Evolutionary conservation across 2,329 filamentous ascomycete species (phyloP), one percentile per base, ranked within the genome.

Genomic region (Annulohypoxylon truncatum): DNA sequence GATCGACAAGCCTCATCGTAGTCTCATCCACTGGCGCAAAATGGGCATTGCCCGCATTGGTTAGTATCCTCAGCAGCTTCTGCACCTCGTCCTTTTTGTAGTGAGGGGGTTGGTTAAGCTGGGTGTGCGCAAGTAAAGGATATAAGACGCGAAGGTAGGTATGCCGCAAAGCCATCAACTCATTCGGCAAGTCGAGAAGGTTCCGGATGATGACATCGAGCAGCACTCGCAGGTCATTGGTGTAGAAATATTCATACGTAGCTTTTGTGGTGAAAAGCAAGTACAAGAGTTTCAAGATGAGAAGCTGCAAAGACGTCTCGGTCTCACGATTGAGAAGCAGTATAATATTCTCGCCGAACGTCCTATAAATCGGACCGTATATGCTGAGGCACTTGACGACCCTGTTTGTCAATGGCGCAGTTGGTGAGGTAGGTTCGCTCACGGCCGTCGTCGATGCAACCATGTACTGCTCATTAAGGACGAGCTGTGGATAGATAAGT

Each of bases 401-500:
- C 71, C 94, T 90, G 76, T 99, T 99, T 3, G 96, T 98, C 61
- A 96, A 80, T 3, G 87, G 86, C 22, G 82, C 79, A 8, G 82
- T 69, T 10, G 78, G 77, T 22, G 77, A 78, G 40, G 75, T 75
- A 13, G 82, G 76, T 35, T 83, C 80, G 31, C 77, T 76, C 18
- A 80, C 80, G 2, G 82, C 78, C 28, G 84, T 87, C 64, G 85
- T 92, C 72, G 83, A 87, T 18, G 88, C 84, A 59, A 98, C 90
- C 92, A 99, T 97, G 79, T 97, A 99, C 79, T 99, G 96, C 79
- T 99, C 96, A 79, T 99, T 99, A 70, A 99, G 82, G 26, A 98
- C 94, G 73, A 99, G 87, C 93, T 97, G 31, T 44, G 12, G 75
- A 71, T 50, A 64, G 26, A 40, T 40, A 51, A 58, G 62, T 42